A percentile compares a stretch with the other conserved stretches of the same genome.
Evolutionary conservation across 1,284 basidiomycete species (phyloP).

Genomic region (Cutaneotrichosporon daszewskae): DNA sequence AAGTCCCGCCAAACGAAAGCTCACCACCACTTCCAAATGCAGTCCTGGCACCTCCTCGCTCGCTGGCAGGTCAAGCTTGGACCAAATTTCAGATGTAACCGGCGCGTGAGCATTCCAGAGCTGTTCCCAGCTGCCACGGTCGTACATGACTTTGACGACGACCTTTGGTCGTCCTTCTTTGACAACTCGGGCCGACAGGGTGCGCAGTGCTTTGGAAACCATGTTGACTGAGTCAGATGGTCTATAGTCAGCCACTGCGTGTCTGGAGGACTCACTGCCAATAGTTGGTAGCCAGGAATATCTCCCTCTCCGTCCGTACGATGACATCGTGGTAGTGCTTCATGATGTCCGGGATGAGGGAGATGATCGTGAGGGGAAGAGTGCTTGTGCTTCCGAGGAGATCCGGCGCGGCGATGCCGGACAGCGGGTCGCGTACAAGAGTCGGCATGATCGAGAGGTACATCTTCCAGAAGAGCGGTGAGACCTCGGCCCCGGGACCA

Average conservation of each 20-base stretch:
- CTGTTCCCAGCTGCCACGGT: conserved; percentile 58
- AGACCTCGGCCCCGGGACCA: conserved; percentile 37
- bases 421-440: conserved; percentile 53
- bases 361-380: conserved; percentile 51
- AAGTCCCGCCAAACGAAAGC: conserved; percentile 9
- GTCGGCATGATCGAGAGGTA: conserved; percentile 54
- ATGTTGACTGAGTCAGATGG: conserved; percentile 54
- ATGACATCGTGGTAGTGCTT: conserved; percentile 55
- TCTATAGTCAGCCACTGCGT: conserved; percentile 22
- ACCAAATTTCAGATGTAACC: conserved; percentile 20
- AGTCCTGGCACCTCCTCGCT: conserved; percentile 59
- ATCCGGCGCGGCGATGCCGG: conserved; percentile 54
- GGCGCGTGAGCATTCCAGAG: conserved; percentile 56
- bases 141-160: conserved; percentile 61
- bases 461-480: conserved; percentile 50
- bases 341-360: conserved; percentile 60
- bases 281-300: conserved; percentile 60
- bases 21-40: conserved; percentile 57
- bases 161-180: conserved; percentile 53
- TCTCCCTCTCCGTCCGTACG: conserved; percentile 54
- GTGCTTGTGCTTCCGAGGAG: conserved; percentile 55
- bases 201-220: conserved; percentile 55
- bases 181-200: conserved; percentile 53
- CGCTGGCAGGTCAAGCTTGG: conserved; percentile 56
- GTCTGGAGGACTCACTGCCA: conserved; percentile 47